A percentile compares a stretch with the other conserved stretches of the same genome.
Conservation (phyloP, 2,329 filamentous ascomycete genomes). For the Ceratocystis lukuohia region DNA sequence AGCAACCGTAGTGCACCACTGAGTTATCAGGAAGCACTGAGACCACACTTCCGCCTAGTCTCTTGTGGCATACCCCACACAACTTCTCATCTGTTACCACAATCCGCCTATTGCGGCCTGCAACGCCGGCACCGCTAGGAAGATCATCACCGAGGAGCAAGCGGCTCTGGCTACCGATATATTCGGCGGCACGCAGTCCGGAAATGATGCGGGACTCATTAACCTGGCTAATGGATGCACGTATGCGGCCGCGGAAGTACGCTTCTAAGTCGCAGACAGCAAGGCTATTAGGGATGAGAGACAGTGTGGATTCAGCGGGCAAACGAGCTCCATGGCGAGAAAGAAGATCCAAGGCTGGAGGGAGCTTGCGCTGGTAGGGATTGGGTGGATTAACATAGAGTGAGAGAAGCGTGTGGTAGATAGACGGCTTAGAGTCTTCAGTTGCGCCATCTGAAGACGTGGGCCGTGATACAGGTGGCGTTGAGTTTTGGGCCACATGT, state of each 20-base stretch:
- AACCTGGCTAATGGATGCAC: slow-evolving; percentile 67
- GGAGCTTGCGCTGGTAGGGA: slow-evolving; percentile 57
- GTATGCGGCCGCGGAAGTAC: slow-evolving; percentile 85
- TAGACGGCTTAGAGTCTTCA: slow-evolving; percentile 51
- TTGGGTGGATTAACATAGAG: slow-evolving; percentile 75
- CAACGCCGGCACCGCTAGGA: slow-evolving; percentile 28
- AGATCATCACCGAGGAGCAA: slow-evolving; percentile 58
- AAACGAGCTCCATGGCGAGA: slow-evolving; percentile 84
- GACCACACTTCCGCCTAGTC: slow-evolving; percentile 80
- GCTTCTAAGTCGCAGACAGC: slow-evolving; percentile 68
- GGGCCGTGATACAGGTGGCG: slow-evolving; percentile 27
- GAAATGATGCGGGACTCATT: slow-evolving; percentile 69
- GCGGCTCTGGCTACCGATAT: slow-evolving; percentile 60
- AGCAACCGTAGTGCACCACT: slow-evolving; percentile 72
- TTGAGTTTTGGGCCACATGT: slow-evolving; percentile 46
- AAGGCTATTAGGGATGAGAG: slow-evolving; percentile 69
- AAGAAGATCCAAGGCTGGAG: slow-evolving; percentile 73
- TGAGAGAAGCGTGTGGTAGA: slow-evolving; percentile 82
- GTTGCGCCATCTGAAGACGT: slow-evolving; percentile 27
- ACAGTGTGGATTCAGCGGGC: slow-evolving; percentile 72
- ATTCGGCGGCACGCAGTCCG: slow-evolving; percentile 62
- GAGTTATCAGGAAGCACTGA: slow-evolving; percentile 74
- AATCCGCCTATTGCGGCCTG: slow-evolving; percentile 49
- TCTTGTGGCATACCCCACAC: slow-evolving; percentile 85
- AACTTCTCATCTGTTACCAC: slow-evolving; percentile 77